Evolutionary conservation across 2,329 filamentous ascomycete species (phyloP).

Genomic region (Clonostachys sp.): DNA sequence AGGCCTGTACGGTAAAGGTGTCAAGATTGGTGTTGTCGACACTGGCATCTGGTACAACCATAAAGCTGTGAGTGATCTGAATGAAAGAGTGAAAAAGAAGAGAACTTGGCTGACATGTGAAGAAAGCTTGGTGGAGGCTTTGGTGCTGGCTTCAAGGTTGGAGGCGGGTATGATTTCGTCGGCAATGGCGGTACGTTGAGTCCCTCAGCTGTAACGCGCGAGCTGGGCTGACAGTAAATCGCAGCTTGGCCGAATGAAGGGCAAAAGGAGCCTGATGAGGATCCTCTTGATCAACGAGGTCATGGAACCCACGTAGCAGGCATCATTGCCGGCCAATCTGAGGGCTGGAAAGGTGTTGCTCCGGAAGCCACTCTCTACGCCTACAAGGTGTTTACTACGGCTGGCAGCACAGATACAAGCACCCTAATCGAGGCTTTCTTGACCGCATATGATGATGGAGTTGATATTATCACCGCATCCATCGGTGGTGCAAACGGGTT

Average conservation of each 20-base stretch:
- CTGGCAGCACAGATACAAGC: slow-evolving; percentile 16
- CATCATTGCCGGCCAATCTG: slow-evolving; percentile 18
- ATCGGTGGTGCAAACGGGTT: slow-evolving; percentile 32
- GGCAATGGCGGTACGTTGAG: slow-evolving; percentile 5
- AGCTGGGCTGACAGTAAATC: too few relatives aligned
- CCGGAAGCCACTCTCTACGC: slow-evolving; percentile 16
- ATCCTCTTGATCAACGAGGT: slow-evolving; percentile 15
- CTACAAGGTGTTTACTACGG: slow-evolving; percentile 18
- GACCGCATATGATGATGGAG: slow-evolving; percentile 25
- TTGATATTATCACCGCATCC: slow-evolving; percentile 37
- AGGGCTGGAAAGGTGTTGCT: slow-evolving; percentile 17
- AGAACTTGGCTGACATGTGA: too few relatives aligned
- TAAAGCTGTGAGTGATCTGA: slow-evolving; percentile 1
- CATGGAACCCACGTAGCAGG: slow-evolving; percentile 21
- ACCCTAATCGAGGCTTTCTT: slow-evolving; percentile 26
- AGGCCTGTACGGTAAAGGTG: slow-evolving; percentile 13
- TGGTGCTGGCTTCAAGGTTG: slow-evolving; percentile 14
- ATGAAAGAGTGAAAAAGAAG: too few relatives aligned
- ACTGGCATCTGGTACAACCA: slow-evolving; percentile 16
- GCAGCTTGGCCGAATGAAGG: background rate
- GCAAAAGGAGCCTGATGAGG: slow-evolving; percentile 10
- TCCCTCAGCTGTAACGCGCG: too few relatives aligned
- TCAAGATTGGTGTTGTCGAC: slow-evolving; percentile 16
- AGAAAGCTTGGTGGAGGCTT: slow-evolving; percentile 14
- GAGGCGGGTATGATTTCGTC: slow-evolving; percentile 14